These are phyloP conservation scores for Claviceps arundinis DNA, from an alignment of 2,329 filamentous ascomycete species.

Conservation along the genomic window DNA sequence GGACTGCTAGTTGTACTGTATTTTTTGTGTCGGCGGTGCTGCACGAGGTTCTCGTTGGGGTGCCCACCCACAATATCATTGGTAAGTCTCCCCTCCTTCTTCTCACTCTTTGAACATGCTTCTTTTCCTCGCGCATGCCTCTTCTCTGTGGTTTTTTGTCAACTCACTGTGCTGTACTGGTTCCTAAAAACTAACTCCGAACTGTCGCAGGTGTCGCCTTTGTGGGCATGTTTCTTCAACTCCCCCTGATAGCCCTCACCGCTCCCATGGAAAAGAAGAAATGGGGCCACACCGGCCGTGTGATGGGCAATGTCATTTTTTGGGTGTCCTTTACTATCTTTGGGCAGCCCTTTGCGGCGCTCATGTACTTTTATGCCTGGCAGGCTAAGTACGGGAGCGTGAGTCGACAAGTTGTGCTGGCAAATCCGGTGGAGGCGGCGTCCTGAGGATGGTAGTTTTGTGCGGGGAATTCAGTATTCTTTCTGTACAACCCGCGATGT, in stretches of 20 bases:
- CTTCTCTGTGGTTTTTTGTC: not conserved
- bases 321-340: slow-evolving; percentile 95
- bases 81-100: slow-evolving; percentile 36
- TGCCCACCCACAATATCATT: slow-evolving; percentile 88
- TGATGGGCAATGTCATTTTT: slow-evolving; percentile 86
- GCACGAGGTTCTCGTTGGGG: slow-evolving; percentile 83
- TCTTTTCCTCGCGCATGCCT: too few relatives aligned
- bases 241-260: slow-evolving; percentile 76
- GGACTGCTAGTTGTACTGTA: slow-evolving; percentile 61
- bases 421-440: not conserved
- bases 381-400: slow-evolving; percentile 92
- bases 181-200: not conserved
- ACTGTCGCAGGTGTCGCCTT: slow-evolving; percentile 67
- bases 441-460: not conserved
- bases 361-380: slow-evolving; percentile 97
- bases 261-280: slow-evolving; percentile 67
- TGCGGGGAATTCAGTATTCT: not conserved
- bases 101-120: not conserved
- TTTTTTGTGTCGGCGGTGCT: slow-evolving; percentile 81
- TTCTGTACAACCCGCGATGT: too few relatives aligned
- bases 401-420: slow-evolving; percentile 28
- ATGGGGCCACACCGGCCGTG: slow-evolving; percentile 53
- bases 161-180: not conserved
- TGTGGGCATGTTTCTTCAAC: slow-evolving; percentile 82
- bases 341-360: slow-evolving; percentile 80